Evolutionary conservation across 768 basidiomycete species (phyloP).

Genomic region (Amanita pseudoporphyria): DNA sequence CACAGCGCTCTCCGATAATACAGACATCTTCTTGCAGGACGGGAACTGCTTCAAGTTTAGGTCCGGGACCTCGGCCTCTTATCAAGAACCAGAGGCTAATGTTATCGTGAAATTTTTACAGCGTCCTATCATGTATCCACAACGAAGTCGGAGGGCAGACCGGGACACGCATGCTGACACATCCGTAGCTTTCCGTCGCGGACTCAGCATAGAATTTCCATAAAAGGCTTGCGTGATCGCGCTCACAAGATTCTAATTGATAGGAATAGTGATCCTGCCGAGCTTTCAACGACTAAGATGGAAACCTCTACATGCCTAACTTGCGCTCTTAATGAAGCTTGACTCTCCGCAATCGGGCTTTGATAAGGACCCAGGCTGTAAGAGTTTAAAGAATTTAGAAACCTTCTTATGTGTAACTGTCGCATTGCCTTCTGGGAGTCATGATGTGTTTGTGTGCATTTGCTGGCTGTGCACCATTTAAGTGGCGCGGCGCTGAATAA

Average conservation of each 20-base stretch:
- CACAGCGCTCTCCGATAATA: background rate
- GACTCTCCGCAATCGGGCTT: no score
- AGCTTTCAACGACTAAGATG: no score
- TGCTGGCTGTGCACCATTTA: no score
- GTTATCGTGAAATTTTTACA: slow-evolving; percentile 60
- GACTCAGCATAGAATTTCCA: slow-evolving; percentile 43
- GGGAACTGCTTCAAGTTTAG: slow-evolving; percentile 35
- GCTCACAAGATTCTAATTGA: background rate
- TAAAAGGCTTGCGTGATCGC: slow-evolving; percentile 16
- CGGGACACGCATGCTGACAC: slow-evolving; percentile 67
- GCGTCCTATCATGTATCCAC: slow-evolving; percentile 53
- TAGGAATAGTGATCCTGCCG: background rate
- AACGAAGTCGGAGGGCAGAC: slow-evolving; percentile 59
- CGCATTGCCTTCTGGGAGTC: no score
- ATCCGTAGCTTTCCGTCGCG: slow-evolving; percentile 55
- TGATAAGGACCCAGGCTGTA: no score
- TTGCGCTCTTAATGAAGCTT: no score
- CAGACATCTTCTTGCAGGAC: slow-evolving; percentile 29
- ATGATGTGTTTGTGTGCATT: no score
- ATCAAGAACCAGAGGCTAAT: slow-evolving; percentile 59
- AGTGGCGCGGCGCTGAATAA: background rate
- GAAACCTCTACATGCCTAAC: no score
- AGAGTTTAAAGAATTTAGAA: no score
- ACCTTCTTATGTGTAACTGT: no score
- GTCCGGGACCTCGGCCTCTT: slow-evolving; percentile 37